These are phyloP conservation scores for Stereum hirsutum DNA, from an alignment of 1,284 basidiomycete species.

Conservation along the genomic window DNA sequence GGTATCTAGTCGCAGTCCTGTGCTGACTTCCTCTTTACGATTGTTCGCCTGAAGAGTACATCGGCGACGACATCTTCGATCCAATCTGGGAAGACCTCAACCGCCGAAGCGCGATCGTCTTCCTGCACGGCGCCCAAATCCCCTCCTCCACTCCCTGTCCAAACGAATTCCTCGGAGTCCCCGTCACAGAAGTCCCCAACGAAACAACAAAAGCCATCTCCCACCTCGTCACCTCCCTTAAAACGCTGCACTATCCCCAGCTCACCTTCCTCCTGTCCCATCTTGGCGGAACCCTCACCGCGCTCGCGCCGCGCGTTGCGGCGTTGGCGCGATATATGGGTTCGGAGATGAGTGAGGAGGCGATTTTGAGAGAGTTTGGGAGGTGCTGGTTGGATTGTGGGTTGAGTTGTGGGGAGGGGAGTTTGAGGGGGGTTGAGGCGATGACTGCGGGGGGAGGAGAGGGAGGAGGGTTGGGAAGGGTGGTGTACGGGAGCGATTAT, in stretches of 20 bases:
- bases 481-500: conserved; percentile 68
- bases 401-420: conserved; percentile 44
- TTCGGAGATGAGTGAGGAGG: conserved; percentile 42
- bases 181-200: conserved; percentile 66
- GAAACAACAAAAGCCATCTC: conserved; percentile 74
- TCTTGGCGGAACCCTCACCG: conserved; percentile 52
- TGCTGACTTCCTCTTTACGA: conserved; percentile 1
- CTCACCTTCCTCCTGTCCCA: conserved; percentile 62
- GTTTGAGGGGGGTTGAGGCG: conserved; percentile 35
- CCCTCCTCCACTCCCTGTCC: conserved; percentile 55
- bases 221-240: conserved; percentile 61
- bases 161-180: conserved; percentile 50
- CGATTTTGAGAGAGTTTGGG: conserved; percentile 57
- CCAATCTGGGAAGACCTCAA: conserved; percentile 60
- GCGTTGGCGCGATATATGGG: conserved; percentile 60
- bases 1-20: not conserved
- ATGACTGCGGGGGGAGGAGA: conserved; percentile 35
- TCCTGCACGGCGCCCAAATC: conserved; percentile 61
- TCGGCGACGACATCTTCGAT: conserved; percentile 54
- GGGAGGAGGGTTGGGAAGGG: too few relatives aligned
- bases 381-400: conserved; percentile 65
- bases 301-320: conserved; percentile 57
- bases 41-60: too few relatives aligned
- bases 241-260: conserved; percentile 47
- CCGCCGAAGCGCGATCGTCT: conserved; percentile 45